phyloP scores from a whole-genome alignment of 768 basidiomycete species.

The Dioszegia aurantiaca region DNA sequence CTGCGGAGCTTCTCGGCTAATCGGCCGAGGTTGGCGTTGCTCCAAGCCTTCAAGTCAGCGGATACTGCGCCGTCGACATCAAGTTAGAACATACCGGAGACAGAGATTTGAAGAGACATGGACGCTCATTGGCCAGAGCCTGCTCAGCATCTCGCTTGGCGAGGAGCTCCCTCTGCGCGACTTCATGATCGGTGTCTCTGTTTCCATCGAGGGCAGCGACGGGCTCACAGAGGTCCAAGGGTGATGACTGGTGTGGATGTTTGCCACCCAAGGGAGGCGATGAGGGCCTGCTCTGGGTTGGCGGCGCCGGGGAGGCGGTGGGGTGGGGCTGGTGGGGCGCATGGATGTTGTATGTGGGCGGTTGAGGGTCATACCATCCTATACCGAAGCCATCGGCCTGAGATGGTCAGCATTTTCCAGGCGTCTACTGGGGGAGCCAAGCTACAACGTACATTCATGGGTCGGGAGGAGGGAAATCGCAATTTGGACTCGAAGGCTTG shows the following conservation, averaged over 20 bases:
- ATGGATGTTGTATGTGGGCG: slow-evolving; percentile 7
- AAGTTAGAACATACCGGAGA: slow-evolving; percentile 82
- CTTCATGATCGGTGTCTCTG: background rate
- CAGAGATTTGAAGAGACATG: slow-evolving; percentile 93
- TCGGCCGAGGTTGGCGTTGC: slow-evolving; percentile 86
- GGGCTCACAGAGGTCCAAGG: background rate
- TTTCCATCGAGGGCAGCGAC: background rate
- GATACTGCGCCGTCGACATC: too few relatives aligned
- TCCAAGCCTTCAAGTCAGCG: slow-evolving; percentile 71
- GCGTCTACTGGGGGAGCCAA: background rate
- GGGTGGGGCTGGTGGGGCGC: slow-evolving; percentile 9
- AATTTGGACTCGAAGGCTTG: slow-evolving; percentile 94
- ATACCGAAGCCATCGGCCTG: slow-evolving; percentile 85
- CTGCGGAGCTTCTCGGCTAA: slow-evolving; percentile 96
- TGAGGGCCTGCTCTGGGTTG: background rate
- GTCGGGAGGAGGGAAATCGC: slow-evolving; percentile 54
- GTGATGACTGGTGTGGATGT: background rate
- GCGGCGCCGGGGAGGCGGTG: slow-evolving; percentile 9
- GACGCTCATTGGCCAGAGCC: slow-evolving; percentile 53
- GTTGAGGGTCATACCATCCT: slow-evolving; percentile 91
- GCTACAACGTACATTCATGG: slow-evolving; percentile 39
- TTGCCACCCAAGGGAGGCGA: background rate
- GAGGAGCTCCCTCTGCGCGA: slow-evolving; percentile 18
- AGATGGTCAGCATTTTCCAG: slow-evolving; percentile 9
- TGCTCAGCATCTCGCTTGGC: slow-evolving; percentile 30